Evolutionary conservation across 1,284 basidiomycete species (phyloP), one percentile per base, ranked within the genome.

Genomic region (Sporisorium iseilematis-ciliati): DNA sequence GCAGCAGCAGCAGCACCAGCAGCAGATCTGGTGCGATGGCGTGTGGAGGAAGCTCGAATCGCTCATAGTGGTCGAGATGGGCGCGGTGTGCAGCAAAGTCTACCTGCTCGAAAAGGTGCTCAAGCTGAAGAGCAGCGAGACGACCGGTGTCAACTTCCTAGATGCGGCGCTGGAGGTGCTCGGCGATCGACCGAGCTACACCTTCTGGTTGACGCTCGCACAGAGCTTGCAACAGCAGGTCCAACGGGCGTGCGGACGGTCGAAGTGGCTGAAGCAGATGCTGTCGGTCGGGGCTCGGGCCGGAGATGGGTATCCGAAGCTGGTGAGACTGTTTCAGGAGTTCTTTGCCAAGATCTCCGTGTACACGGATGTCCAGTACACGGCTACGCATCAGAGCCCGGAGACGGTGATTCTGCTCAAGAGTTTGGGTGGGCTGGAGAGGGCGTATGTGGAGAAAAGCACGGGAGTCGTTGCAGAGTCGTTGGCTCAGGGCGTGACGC

Each of bases 91-190:
- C 35, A 70, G 29, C 58, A 94, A 82, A 92, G 93, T 97, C 5
- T 97, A 97, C 85, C 92, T 92, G 0, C 89, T 99, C 7, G 95
- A 98, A 85, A 97, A 94, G 82, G 95, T 98, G 4, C 87, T 98
- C 31, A 91, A 90, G 80, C 86, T 95, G 78, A 97, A 97, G 87
- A 92, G 18, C 23, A 75, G 76, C 31, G 6, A 20, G 3, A 62
- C 89, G 20, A 91, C 92, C 0, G 92, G 94, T 61, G 87, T 89
- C 1, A 88, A 92, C 8, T 97, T 97, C 85, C 86, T 98, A 16
- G 93, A 96, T 57, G 94, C 66, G 1, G 69, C 75, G n/a, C 21
- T 80, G 26, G 73, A 92, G 92, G 88, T 90, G 1, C 88, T 97
- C 3, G 95, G 97, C 76, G 93, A 92, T 81, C 94, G 91, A 84